Evolutionary conservation across 2,329 filamentous ascomycete genomes (phyloP).

Genomic region (Exophiala sideris): DNA sequence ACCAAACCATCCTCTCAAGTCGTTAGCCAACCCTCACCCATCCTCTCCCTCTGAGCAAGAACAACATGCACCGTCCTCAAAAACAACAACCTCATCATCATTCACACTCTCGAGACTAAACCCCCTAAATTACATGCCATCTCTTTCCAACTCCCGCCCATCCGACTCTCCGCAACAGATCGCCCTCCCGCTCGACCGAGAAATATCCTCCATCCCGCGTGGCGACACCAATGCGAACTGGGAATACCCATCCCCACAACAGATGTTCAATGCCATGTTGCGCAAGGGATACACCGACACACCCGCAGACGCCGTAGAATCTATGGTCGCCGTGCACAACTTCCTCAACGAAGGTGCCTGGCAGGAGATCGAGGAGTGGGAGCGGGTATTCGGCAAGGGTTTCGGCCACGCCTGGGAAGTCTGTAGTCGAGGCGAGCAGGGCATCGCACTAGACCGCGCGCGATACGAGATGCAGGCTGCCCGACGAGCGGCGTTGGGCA

Average conservation of each 20-base stretch:
- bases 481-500: conserved; percentile 31
- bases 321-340: conserved; percentile 97
- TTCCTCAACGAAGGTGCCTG: conserved; percentile 97
- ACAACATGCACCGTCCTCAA: conserved; percentile 1
- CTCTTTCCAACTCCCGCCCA: conserved; percentile 74
- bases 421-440: conserved; percentile 70
- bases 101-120: conserved; percentile 66
- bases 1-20: conserved; percentile 16
- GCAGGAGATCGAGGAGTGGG: conserved; percentile 92
- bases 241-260: conserved; percentile 97
- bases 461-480: conserved; percentile 41
- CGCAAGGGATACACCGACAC: conserved; percentile 96
- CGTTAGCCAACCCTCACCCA: conserved; percentile 14
- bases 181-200: conserved; percentile 73
- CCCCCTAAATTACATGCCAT: conserved; percentile 94
- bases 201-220: conserved; percentile 86
- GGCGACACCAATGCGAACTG: conserved; percentile 75
- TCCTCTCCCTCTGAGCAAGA: conserved; percentile 18
- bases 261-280: conserved; percentile 98
- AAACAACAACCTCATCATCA: conserved; percentile 7
- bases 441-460: conserved; percentile 54
- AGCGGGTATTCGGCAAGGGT: conserved; percentile 76
- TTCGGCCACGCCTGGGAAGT: conserved; percentile 68
- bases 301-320: conserved; percentile 85
- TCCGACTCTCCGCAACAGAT: conserved; percentile 62